A percentile compares a stretch with the other conserved stretches of the same genome.
Evolutionary conservation across 2,329 filamentous ascomycete species (phyloP).

Genomic region (Monilinia vaccinii-corymbosi): DNA sequence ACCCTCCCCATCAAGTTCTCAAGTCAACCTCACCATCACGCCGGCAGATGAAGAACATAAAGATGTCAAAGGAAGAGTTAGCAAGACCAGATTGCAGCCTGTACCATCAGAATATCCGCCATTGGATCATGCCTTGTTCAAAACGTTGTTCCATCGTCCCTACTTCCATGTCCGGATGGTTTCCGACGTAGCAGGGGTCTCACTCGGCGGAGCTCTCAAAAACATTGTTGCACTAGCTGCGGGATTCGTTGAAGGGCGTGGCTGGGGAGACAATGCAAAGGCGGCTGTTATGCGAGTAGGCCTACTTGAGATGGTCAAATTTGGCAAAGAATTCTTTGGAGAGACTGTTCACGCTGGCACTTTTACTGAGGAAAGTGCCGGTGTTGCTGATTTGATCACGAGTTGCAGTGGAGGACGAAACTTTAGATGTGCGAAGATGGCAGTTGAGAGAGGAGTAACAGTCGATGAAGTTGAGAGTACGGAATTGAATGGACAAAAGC

Average conservation of each 20-base stretch:
- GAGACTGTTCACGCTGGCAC: constrained; percentile 72
- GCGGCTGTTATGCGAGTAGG: constrained; percentile 97
- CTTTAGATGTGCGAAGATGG: constrained; percentile 86
- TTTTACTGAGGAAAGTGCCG: constrained; percentile 94
- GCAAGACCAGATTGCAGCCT: constrained; percentile 61
- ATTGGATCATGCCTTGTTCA: constrained; percentile 75
- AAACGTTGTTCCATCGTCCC: constrained; percentile 82
- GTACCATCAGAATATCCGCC: constrained; percentile 77
- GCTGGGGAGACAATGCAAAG: constrained; percentile 98
- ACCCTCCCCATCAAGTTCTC: constrained; percentile 40
- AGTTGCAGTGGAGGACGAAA: constrained; percentile 88
- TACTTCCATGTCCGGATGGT: constrained; percentile 98
- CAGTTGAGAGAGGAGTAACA: constrained; percentile 66
- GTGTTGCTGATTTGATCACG: constrained; percentile 92
- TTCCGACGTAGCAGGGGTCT: constrained; percentile 91
- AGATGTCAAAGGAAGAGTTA: constrained; percentile 57
- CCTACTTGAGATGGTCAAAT: constrained; percentile 91
- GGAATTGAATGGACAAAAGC: constrained; percentile 92
- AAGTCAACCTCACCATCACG: constrained; percentile 43
- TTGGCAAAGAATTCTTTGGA: constrained; percentile 87
- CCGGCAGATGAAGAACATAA: constrained; percentile 46
- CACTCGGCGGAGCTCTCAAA: constrained; percentile 88
- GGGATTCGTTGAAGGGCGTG: constrained; percentile 88
- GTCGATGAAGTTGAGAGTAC: constrained; percentile 82
- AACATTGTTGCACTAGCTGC: constrained; percentile 93